Base-by-base conservation (phyloP, 2,329 filamentous ascomycete species). In the Fonsecaea nubica region DNA sequence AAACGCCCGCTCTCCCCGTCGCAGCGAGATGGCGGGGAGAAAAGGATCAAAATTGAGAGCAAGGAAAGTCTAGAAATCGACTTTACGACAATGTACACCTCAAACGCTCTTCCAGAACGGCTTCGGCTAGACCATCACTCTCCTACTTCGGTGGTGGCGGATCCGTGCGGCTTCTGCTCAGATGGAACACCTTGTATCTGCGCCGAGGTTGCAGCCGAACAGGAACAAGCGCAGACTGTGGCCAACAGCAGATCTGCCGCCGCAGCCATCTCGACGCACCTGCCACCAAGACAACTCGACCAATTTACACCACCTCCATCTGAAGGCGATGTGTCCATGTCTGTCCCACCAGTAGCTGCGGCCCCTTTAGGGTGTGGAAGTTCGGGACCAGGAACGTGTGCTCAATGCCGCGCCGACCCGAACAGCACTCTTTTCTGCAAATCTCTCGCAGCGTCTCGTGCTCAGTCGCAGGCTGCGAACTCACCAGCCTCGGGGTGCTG, bases 381-480 rank as follows among this genome's bases (percentile, higher is more conserved):
- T 42, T 89, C 89, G 61, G 91, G 90, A 0, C 92, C 92, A 0
- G 92, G 92, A 9, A 91, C 89, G 15, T 95, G 92, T 75, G 86
- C 89, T 3, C 91, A 94, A 79, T 95, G 92, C 75, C 84, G 90
- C 66, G 83, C 87, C 1, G 91, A 94, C 75, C 91, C 92, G 18
- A 89, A 90, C 75, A 92, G 91, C 2, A 92, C 90, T 1, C 86
- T 93, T 42, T 95, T 95, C 81, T 95, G 92, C 78, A 90, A 92
- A 69, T 90, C 91, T 10, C 86, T 94, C 60, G 90, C 91, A 30
- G 91, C 91, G 67, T 89, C 76, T 65, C 80, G 76, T 18, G 68
- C 66, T 62, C 72, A 62, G 60, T 65, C 56, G 21, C n/a, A 33
- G 48, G 32, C 77, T 87, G 86, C 72, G 87, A 50, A 25, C 45